Conservation (phyloP, 2,329 filamentous ascomycete species). For the Aspergillus ochraceus region DNA sequence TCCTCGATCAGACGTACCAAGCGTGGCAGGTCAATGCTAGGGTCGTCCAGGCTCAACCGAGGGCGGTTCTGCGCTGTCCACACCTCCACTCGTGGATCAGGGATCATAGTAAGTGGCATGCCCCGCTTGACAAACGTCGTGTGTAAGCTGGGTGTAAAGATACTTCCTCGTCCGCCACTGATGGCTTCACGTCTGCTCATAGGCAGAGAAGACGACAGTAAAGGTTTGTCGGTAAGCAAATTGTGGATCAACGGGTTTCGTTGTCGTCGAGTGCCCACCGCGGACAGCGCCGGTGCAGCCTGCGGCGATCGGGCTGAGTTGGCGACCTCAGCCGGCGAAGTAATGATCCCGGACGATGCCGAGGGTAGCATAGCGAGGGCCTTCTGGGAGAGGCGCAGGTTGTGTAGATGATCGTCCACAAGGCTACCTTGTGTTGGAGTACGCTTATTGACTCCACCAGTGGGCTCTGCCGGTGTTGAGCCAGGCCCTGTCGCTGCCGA, state of each 20-base stretch:
- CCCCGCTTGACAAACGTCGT: slow-evolving; percentile 89
- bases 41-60: slow-evolving; percentile 72
- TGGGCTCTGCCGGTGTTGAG: neutral
- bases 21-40: slow-evolving; percentile 76
- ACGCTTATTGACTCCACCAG: slow-evolving; percentile 40
- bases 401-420: slow-evolving; percentile 60
- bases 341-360: slow-evolving; percentile 83
- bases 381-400: slow-evolving; percentile 70
- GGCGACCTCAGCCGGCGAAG: slow-evolving; percentile 81
- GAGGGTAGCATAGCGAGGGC: slow-evolving; percentile 75
- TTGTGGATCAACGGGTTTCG: slow-evolving; percentile 93
- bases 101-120: slow-evolving; percentile 82
- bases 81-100: slow-evolving; percentile 62
- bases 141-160: slow-evolving; percentile 46
- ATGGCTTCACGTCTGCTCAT: slow-evolving; percentile 59
- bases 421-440: slow-evolving; percentile 37
- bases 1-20: slow-evolving; percentile 89
- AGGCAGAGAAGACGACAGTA: slow-evolving; percentile 88
- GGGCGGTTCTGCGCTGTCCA: slow-evolving; percentile 68
- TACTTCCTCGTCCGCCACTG: slow-evolving; percentile 29
- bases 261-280: slow-evolving; percentile 59
- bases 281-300: slow-evolving; percentile 34
- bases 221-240: slow-evolving; percentile 89
- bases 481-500: slow-evolving; percentile 11
- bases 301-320: slow-evolving; percentile 47